Percentiles rank a stretch among this genome's conserved stretches.
These are phyloP conservation scores for Citeromyces hawaiiensis DNA, from an alignment of 1,139 yeast species.

Conservation along the genomic window DNA sequence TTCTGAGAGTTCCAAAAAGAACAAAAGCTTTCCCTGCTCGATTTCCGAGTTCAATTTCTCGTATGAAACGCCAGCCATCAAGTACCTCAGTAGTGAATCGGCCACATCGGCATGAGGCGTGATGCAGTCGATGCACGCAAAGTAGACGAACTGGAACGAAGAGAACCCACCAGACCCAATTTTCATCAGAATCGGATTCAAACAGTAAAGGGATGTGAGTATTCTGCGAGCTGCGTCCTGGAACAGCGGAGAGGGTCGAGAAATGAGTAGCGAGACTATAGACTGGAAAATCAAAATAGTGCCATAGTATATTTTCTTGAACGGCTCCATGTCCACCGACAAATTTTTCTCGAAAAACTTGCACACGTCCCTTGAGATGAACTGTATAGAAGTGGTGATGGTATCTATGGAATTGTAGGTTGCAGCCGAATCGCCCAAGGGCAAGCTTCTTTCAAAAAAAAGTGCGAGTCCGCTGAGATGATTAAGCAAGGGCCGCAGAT, in stretches of 20 bases:
- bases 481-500: slow-evolving; percentile 27
- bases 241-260: not conserved
- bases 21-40: slow-evolving; percentile 37
- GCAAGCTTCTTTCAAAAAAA: slow-evolving; percentile 13
- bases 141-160: slow-evolving; percentile 51
- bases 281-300: not conserved
- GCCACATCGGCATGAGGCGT: slow-evolving; percentile 13
- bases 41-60: slow-evolving; percentile 21
- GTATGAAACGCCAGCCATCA: slow-evolving; percentile 28
- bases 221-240: slow-evolving; percentile 13
- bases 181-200: slow-evolving; percentile 40
- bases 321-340: not conserved
- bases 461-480: slow-evolving; percentile 36
- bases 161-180: slow-evolving; percentile 67
- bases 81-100: slow-evolving; percentile 23
- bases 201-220: slow-evolving; percentile 32
- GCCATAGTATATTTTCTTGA: not conserved
- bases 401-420: not conserved
- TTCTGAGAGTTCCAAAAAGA: slow-evolving; percentile 47
- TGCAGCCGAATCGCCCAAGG: not conserved
- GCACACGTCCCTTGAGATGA: not conserved
- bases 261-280: not conserved
- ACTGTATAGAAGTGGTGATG: not conserved
- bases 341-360: not conserved
- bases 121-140: slow-evolving; percentile 34